phyloP scores from a whole-genome alignment of 2,329 filamentous ascomycete species.

The Aspergillus sp. region DNA sequence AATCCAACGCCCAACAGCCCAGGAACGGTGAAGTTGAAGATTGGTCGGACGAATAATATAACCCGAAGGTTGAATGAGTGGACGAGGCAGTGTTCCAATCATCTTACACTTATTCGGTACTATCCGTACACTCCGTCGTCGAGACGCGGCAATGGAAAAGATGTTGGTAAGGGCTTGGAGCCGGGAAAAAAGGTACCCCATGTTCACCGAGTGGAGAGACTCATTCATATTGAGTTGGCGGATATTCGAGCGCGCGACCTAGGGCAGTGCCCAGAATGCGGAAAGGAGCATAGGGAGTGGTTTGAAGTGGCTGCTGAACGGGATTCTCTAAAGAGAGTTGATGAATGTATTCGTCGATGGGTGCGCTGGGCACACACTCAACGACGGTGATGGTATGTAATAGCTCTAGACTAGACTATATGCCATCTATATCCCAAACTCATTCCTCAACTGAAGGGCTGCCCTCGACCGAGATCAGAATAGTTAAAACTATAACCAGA shows the following conservation, averaged over 20 bases:
- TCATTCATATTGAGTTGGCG: slow-evolving; percentile 87
- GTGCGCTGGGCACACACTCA: slow-evolving; percentile 72
- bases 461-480: no score
- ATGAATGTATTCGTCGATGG: slow-evolving; percentile 80
- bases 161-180: slow-evolving; percentile 18
- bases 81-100: slow-evolving; percentile 88
- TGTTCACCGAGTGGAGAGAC: slow-evolving; percentile 80
- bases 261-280: slow-evolving; percentile 72
- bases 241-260: slow-evolving; percentile 55
- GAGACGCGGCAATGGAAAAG: slow-evolving; percentile 7
- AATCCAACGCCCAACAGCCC: slow-evolving; percentile 33
- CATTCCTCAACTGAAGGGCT: background rate
- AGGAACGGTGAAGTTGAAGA: slow-evolving; percentile 67
- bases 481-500: no score
- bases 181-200: slow-evolving; percentile 71
- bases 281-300: slow-evolving; percentile 88
- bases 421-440: background rate
- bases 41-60: slow-evolving; percentile 74
- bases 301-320: slow-evolving; percentile 81
- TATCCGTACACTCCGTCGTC: slow-evolving; percentile 68
- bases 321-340: slow-evolving; percentile 66
- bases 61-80: slow-evolving; percentile 89
- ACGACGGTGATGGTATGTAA: background rate
- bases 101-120: slow-evolving; percentile 82
- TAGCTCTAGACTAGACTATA: background rate